Evolutionary conservation across 1,284 basidiomycete genomes (phyloP), one percentile per base, ranked within the genome.

Genomic region (Puccinia triticina): DNA sequence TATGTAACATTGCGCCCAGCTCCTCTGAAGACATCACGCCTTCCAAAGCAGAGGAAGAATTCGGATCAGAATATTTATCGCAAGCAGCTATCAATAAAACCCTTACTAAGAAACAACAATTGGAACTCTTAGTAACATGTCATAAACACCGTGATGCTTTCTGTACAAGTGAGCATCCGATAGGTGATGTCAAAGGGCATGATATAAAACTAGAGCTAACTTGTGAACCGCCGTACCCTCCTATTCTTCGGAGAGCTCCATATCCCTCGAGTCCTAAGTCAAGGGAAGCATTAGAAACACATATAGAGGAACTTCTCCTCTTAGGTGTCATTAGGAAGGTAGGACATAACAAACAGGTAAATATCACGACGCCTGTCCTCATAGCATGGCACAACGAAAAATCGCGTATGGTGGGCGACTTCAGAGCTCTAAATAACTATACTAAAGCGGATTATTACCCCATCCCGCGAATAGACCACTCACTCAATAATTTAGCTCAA

Each of bases 241-340:
- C 53, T n/a, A 5, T 4, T n/a, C n/a, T 75, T 21, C 34, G 11
- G 7, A 75, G 73, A 75, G 5, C 53, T 3, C 34, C 73, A 2
- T 75, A 75, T 43, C 73, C 73, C 14, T 55, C 53, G 10, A 75
- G 16, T 43, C 69, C 69, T 0, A 75, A 75, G 14, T 75, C 53
- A 0, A 75, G 73, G 23, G 34, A 21, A 26, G 73, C 73, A 7
- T 37, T 75, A 12, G 50, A 75, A 59, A 59, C 32, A 5, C 73
- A 73, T 32, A 55, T 73, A 21, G 26, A 73, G 23, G 71, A 73
- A 23, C 23, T 73, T 12, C 4, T 53, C 12, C 26, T 11, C 8
- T n/a, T 55, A 7, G 55, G 34, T 55, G 40, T 73, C 16, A 23
- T 73, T n/a, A 29, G 50, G 26, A 73, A 73, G 23, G 26, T 73